Evolutionary conservation across 169 alveolate species (phyloP), one percentile per base, ranked within the genome.

Genomic region (Babesia ovis): DNA sequence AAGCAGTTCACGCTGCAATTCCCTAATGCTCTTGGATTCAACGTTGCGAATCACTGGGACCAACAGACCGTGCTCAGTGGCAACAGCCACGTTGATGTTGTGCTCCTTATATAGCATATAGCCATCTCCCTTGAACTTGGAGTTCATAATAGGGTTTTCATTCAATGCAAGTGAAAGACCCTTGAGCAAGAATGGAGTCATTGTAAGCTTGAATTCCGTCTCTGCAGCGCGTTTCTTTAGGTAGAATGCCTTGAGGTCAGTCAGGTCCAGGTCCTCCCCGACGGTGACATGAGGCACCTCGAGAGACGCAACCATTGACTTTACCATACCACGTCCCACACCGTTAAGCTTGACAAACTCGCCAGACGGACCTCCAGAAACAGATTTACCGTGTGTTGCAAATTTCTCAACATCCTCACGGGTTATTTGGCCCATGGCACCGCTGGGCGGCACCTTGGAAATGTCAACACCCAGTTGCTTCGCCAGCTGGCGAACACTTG

Each of bases 41-140:
- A 94, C 97, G 80, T 91, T 91, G 75, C 95, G 95, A 45, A 96
- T 90, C 75, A 91, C 93, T 14, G 99, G 99, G 25, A 95, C 98
- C 45, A 94, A 89, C 51, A 96, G 85, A 16, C 99, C 99, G 62
- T 86, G 74, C 22, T 95, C 93, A 6, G 97, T 88, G 66, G 94
- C 98, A 50, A 96, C 90, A 5, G 99, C 99, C 48, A 96, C 83
- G 48, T 95, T 82, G 61, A 96, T 85, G 83, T 96, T 95, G 89
- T 96, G 99, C 48, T 87, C 91, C 64, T 85, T 48, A 68, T 77
- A 91, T 37, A 75, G 31, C 53, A 86, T 61, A 61, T 84, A 90
- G 5, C 68, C 76, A 70, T 67, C 89, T 6, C 91, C 83, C 66
- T 83, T 84, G 73, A 92, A 91, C 68, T 90, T 91, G 12, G 96